Evolutionary conservation across 2,329 filamentous ascomycete species (phyloP).

Genomic region (Anthostomella pinea): DNA sequence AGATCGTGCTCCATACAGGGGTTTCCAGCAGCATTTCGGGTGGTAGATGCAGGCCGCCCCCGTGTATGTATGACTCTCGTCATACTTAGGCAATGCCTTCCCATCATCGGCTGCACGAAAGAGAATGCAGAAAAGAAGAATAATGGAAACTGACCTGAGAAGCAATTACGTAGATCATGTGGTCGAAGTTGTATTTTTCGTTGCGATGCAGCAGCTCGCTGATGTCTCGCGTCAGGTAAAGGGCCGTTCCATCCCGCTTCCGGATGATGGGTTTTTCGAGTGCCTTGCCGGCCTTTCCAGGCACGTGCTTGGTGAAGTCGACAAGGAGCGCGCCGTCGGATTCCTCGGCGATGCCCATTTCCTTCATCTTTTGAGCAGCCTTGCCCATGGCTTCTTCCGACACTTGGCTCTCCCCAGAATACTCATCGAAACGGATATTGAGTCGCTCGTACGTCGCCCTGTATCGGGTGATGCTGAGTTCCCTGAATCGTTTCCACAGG

Average conservation of each 20-base stretch:
- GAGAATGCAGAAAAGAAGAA: too few species aligned
- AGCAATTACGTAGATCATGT: conserved; percentile 78
- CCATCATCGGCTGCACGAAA: too few species aligned
- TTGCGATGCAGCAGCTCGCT: conserved; percentile 67
- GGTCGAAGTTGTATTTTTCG: conserved; percentile 62
- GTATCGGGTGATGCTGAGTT: conserved; percentile 58
- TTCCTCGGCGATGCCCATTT: conserved; percentile 64
- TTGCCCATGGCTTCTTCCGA: conserved; percentile 63
- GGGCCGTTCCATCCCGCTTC: conserved; percentile 71
- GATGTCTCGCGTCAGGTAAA: conserved; percentile 77
- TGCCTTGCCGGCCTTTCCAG: conserved; percentile 65
- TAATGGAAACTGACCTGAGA: too few species aligned
- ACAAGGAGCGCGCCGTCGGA: conserved; percentile 71
- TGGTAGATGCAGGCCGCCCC: too few species aligned
- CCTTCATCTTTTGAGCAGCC: conserved; percentile 59
- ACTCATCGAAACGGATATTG: conserved; percentile 60
- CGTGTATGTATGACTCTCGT: too few species aligned
- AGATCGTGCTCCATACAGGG: too few species aligned
- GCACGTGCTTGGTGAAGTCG: conserved; percentile 66
- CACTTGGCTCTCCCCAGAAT: conserved; percentile 74
- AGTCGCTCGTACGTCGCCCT: conserved; percentile 57
- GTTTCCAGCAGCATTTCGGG: too few species aligned
- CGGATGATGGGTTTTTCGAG: conserved; percentile 69
- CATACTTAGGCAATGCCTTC: too few species aligned
- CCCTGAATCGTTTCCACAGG: conserved; percentile 57